Percentiles rank a stretch among this genome's conserved stretches.
Conservation (phyloP, 768 basidiomycete species). For the Boletus subparvulus region DNA sequence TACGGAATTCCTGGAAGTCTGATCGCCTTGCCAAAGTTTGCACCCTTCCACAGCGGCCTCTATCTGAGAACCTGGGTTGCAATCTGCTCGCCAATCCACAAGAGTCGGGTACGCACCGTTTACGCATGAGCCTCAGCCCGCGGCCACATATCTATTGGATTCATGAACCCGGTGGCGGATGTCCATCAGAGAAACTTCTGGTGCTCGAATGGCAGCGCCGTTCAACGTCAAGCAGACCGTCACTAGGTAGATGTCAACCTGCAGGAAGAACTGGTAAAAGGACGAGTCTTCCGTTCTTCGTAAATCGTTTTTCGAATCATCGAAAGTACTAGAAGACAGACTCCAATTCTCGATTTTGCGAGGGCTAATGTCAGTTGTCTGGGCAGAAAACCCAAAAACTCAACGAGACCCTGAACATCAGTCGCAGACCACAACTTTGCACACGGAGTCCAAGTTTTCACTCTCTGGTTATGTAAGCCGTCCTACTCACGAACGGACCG, state of each 20-base stretch:
- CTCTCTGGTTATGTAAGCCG: conserved; percentile 9
- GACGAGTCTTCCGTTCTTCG: conserved; percentile 22
- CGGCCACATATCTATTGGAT: neutral
- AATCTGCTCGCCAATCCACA: neutral
- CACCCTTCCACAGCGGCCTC: neutral
- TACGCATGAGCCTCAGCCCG: neutral
- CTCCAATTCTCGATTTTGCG: conserved; percentile 18
- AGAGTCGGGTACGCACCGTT: conserved; percentile 3
- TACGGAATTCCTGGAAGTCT: conserved; percentile 12
- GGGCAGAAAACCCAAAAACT: conserved; percentile 3
- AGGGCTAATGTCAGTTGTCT: conserved; percentile 11
- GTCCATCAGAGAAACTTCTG: neutral
- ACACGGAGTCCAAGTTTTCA: neutral
- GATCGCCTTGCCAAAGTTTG: conserved; percentile 12
- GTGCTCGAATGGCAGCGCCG: neutral
- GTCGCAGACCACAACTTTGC: too few species aligned
- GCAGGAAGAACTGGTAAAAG: conserved; percentile 4
- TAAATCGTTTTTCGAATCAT: conserved; percentile 20
- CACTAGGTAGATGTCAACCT: conserved; percentile 6
- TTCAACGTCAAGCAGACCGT: neutral
- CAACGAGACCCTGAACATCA: neutral
- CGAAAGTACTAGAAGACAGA: conserved; percentile 10
- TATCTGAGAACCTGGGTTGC: neutral
- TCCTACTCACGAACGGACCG: too few species aligned
- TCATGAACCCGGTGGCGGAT: conserved; percentile 23